Evolutionary conservation across 148 eudicot genomes (phyloP), one percentile per base, ranked within the genome.

Genomic region (Silene uniflora): DNA sequence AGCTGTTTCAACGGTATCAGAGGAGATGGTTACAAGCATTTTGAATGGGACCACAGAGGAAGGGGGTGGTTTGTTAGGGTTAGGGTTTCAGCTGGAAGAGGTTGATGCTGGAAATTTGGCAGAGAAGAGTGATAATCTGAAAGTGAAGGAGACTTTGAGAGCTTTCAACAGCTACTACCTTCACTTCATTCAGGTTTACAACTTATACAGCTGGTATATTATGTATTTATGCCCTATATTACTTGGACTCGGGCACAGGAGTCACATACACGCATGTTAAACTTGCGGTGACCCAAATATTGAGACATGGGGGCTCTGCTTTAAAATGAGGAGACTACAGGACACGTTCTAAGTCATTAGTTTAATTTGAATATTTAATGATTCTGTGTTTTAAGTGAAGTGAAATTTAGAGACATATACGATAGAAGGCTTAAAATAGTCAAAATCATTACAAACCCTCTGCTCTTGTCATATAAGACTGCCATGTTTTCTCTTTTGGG

Each of bases 141-240:
- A 61, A 44, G 98, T 88, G 0, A 90, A 84, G 2, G 90, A 88
- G 62, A 84, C 92, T 0, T 71, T 91, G 0, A 79, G 96, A 76
- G 58, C 55, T 0, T 90, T 91, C 75, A 90, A 88, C 78, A 89
- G 79, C 25, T 67, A 88, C 9, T 94, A 87, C 46, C 88, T 94
- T 16, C 91, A 90, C 67, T 86, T 86, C 72, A 79, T 94, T 73
- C 98, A 94, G 91, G 98, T 90, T 22, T 61, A 22, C 11, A 21
- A 22, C 44, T 64, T 44, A 0, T 46, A 11, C 55, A 29, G 22
- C 61, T 8, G 55, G n/a, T 47, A 23, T 2, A 52, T 32, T 32
- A 16, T 35, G 25, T 76, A n/a, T 32, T 6, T 56, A n/a, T 22
- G 8, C 21, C 47, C 14, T 80, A 4, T 61, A 22, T 10, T 23